phyloP scores from a whole-genome alignment of 345 rosid genomes.

The Brassica napus region DNA sequence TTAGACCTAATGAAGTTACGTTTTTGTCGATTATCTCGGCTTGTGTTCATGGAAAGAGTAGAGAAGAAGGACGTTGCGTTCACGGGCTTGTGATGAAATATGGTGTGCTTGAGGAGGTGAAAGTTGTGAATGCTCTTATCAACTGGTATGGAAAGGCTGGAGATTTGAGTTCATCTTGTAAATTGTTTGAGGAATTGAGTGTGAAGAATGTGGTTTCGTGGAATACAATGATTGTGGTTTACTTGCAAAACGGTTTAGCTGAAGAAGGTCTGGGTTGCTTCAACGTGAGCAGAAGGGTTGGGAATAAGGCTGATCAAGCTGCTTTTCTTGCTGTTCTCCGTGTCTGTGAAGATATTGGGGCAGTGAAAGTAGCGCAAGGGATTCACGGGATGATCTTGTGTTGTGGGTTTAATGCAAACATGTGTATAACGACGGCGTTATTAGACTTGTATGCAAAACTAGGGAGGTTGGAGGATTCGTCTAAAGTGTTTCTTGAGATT shows the following conservation, averaged over 20 bases:
- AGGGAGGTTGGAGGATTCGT: conserved; percentile 53
- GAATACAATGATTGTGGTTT: conserved; percentile 58
- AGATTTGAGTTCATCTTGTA: conserved; percentile 42
- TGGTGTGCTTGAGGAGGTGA: conserved; percentile 52
- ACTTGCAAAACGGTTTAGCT: conserved; percentile 43
- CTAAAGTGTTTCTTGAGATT: conserved; percentile 50
- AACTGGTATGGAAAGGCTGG: conserved; percentile 62
- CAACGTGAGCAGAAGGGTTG: conserved; percentile 48
- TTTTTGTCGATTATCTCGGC: conserved; percentile 56
- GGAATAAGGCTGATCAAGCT: conserved; percentile 56
- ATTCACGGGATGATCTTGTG: conserved; percentile 49
- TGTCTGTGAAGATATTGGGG: conserved; percentile 56
- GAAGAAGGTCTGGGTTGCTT: conserved; percentile 48
- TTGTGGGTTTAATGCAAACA: conserved; percentile 42
- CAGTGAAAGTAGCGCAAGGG: conserved; percentile 49
- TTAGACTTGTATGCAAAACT: conserved; percentile 58
- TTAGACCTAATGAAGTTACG: conserved; percentile 57
- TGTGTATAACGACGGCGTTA: conserved; percentile 48
- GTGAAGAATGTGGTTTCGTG: conserved; percentile 58
- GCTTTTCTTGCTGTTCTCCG: conserved; percentile 50
- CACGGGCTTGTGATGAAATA: conserved; percentile 58
- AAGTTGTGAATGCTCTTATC: conserved; percentile 55
- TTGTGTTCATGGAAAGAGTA: conserved; percentile 44
- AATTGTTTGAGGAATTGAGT: conserved; percentile 49
- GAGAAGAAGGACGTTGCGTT: conserved; percentile 49